Percentiles rank a stretch among this genome's conserved stretches.
Evolutionary conservation across 306 rosid species (phyloP).

Genomic region (Cucurbita pepo): DNA sequence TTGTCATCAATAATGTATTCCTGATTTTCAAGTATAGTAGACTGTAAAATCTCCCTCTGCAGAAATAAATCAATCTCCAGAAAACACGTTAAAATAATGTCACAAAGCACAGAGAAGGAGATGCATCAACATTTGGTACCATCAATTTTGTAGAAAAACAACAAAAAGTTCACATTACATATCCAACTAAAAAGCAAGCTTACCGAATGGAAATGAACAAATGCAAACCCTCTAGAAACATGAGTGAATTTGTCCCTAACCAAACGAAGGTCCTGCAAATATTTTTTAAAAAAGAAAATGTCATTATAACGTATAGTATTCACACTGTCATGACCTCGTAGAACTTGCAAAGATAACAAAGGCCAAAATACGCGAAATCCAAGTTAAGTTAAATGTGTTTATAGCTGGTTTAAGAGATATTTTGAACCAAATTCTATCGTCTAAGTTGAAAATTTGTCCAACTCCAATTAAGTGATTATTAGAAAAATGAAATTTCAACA

Average conservation of each 20-base stretch:
- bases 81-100: background rate
- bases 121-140: background rate
- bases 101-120: background rate
- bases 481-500: background rate
- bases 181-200: constrained; percentile 8
- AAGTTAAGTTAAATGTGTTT: no score
- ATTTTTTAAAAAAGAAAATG: background rate
- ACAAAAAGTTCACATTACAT: background rate
- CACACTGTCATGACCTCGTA: background rate
- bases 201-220: constrained; percentile 94
- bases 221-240: constrained; percentile 95
- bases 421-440: background rate
- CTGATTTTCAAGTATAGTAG: background rate
- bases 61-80: background rate
- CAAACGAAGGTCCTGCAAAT: constrained; percentile 87
- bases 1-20: background rate
- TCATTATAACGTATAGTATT: background rate
- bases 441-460: background rate
- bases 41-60: background rate
- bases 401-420: background rate
- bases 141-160: background rate
- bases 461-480: background rate
- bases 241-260: constrained; percentile 97
- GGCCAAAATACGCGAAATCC: no score
- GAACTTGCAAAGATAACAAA: background rate